Base-by-base conservation (phyloP, 192 early-diverging fungal genomes). In the Phlyctochytrium arcticum region DNA sequence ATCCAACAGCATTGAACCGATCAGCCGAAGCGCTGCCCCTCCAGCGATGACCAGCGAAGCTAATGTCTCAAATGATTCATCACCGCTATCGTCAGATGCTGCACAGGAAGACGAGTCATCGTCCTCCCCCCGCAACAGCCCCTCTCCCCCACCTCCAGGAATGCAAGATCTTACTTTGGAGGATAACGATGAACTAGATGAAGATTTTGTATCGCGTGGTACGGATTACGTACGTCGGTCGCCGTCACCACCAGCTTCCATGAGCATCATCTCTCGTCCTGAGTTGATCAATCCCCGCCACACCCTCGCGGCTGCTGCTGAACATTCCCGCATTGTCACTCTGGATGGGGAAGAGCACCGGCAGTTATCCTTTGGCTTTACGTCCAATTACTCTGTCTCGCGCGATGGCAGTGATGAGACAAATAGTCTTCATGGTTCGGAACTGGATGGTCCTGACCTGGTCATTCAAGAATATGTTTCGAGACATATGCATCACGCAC, bases 71-170 rank as follows among this genome's bases (percentile, higher is more conserved):
- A 31, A 48, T 36, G 53, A 71, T 34, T 36, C 70, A 15, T 61
- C 70, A 7, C 57, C 47, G 29, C 7, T 19, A 8, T 60, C 49
- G 30, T 57, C 58, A 48, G 39, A n/a, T 8, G 23, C 34, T n/a
- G n/a, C n/a, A 24, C 17, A 32, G 8, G 63, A 67, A 61, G 55
- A 65, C 48, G 58, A 36, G 33, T 72, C 70, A 17, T 61, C 60
- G 5, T 67, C 71, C 21, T 68, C 57, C n/a, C 46, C 66, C 1
- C 42, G 59, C 59, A 57, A 26, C 55, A 34, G 30, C 34, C 55
- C 32, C 26, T 57, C 29, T 29, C 55, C 32, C 34, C 12, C 26
- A 17, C 55, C 12, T 10, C 55, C 29, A 1, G 50, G 12, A 26
- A 24, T 3, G 34, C 23, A 50, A 2, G 9, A 27, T 50, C 15